Evolutionary conservation across 1,284 basidiomycete genomes (phyloP).

Genomic region (Porodaedalea pini): DNA sequence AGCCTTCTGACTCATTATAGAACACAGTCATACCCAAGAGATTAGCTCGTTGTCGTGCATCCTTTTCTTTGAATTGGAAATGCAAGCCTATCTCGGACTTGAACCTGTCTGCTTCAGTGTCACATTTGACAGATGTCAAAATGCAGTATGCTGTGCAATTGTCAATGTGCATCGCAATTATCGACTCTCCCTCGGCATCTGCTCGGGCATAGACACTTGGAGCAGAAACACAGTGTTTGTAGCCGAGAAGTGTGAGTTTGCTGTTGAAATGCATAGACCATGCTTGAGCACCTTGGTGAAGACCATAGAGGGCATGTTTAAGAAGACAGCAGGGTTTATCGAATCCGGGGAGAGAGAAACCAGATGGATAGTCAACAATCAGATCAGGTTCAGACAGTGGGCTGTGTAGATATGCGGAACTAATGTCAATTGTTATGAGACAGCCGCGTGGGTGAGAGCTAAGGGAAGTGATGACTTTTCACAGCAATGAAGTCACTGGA

Average conservation of each 20-base stretch:
- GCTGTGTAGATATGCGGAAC: slow-evolving; percentile 24
- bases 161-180: slow-evolving; percentile 33
- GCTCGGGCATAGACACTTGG: slow-evolving; percentile 29
- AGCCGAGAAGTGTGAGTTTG: slow-evolving; percentile 22
- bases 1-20: background rate
- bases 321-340: slow-evolving; percentile 22
- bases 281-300: slow-evolving; percentile 30
- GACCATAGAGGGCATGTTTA: slow-evolving; percentile 27
- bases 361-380: slow-evolving; percentile 28
- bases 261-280: slow-evolving; percentile 27
- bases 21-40: slow-evolving; percentile 21
- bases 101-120: background rate
- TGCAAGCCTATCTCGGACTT: slow-evolving; percentile 7
- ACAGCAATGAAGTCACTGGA: background rate
- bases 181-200: slow-evolving; percentile 22
- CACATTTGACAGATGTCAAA: background rate
- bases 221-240: slow-evolving; percentile 21
- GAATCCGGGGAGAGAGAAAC: slow-evolving; percentile 20
- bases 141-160: slow-evolving; percentile 26
- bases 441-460: slow-evolving; percentile 20
- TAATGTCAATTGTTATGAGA: slow-evolving; percentile 31
- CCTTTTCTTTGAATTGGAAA: slow-evolving; percentile 11
- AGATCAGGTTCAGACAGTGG: slow-evolving; percentile 24
- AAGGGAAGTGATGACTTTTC: background rate
- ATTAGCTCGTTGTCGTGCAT: no score